A percentile compares a stretch with the other conserved stretches of the same genome.
phyloP scores from a whole-genome alignment of 441 rosid genomes.

The Monsonia emarginata region DNA sequence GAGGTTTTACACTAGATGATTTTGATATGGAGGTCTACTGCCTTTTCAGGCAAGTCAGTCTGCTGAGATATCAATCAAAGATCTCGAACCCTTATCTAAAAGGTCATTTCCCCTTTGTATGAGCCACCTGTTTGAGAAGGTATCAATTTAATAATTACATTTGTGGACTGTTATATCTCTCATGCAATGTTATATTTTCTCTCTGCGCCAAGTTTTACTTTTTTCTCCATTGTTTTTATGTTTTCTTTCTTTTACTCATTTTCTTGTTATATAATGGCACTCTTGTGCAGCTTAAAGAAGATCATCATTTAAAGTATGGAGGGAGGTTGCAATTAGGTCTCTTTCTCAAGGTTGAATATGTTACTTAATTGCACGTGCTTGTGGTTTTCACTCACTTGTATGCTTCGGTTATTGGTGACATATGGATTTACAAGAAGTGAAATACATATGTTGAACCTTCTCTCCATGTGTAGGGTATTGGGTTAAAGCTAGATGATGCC shows the following conservation, averaged over 20 bases:
- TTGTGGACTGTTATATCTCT: neutral
- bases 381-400: neutral
- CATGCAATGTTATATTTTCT: neutral
- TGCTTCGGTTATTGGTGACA: neutral
- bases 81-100: slow-evolving; percentile 60
- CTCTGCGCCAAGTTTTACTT: neutral
- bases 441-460: neutral
- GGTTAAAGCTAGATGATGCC: slow-evolving; percentile 84
- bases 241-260: neutral
- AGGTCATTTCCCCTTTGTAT: slow-evolving; percentile 77
- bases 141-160: neutral
- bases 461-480: slow-evolving; percentile 51
- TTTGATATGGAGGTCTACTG: slow-evolving; percentile 15
- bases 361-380: neutral
- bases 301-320: slow-evolving; percentile 91
- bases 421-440: neutral
- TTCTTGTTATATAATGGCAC: neutral
- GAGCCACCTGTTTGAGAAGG: slow-evolving; percentile 5
- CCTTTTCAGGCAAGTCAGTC: slow-evolving; percentile 54
- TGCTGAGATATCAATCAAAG: slow-evolving; percentile 68
- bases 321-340: slow-evolving; percentile 97
- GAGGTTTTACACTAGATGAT: slow-evolving; percentile 12
- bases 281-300: slow-evolving; percentile 58
- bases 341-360: slow-evolving; percentile 58
- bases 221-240: neutral